phyloP scores from a whole-genome alignment of 306 rosid species.

The Glycine tomentella region DNA sequence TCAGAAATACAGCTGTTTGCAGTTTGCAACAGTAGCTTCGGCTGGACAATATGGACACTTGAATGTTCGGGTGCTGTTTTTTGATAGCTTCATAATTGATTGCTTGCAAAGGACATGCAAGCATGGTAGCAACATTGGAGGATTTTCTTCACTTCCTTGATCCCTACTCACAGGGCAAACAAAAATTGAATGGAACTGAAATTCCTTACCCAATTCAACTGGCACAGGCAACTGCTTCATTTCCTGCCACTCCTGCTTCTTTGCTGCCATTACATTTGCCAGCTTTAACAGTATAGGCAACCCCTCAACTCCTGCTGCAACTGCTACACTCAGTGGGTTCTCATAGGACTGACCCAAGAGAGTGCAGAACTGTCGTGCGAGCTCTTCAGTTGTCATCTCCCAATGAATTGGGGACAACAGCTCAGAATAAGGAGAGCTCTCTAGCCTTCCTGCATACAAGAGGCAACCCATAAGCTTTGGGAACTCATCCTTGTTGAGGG shows the following conservation, averaged over 20 bases:
- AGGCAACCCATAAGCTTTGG: conserved; percentile 92
- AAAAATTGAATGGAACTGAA: conserved; percentile 87
- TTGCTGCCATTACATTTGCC: conserved; percentile 84
- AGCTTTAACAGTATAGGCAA: conserved; percentile 81
- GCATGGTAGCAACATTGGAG: conserved; percentile 86
- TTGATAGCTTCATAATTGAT: conserved; percentile 74
- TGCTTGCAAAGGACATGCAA: conserved; percentile 91
- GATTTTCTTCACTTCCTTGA: conserved; percentile 84
- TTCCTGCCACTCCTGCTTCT: conserved; percentile 88
- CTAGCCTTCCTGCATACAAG: conserved; percentile 69
- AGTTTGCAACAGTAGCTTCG: conserved; percentile 65
- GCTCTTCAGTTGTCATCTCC: conserved; percentile 76
- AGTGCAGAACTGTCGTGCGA: conserved; percentile 70
- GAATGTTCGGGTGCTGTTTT: conserved; percentile 72
- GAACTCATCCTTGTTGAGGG: conserved; percentile 71
- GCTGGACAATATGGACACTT: conserved; percentile 90
- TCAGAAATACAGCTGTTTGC: conserved; percentile 74
- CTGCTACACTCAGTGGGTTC: conserved; percentile 72
- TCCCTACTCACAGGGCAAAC: conserved; percentile 95
- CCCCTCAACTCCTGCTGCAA: conserved; percentile 85
- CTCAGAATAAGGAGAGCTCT: conserved; percentile 74
- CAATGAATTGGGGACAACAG: conserved; percentile 66
- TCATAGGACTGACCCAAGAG: conserved; percentile 68
- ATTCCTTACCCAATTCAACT: conserved; percentile 79
- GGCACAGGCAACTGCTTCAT: conserved; percentile 88